These are phyloP conservation scores for Mycosphaerella sp. DNA, from an alignment of 2,329 filamentous ascomycete genomes.

Conservation along the genomic window DNA sequence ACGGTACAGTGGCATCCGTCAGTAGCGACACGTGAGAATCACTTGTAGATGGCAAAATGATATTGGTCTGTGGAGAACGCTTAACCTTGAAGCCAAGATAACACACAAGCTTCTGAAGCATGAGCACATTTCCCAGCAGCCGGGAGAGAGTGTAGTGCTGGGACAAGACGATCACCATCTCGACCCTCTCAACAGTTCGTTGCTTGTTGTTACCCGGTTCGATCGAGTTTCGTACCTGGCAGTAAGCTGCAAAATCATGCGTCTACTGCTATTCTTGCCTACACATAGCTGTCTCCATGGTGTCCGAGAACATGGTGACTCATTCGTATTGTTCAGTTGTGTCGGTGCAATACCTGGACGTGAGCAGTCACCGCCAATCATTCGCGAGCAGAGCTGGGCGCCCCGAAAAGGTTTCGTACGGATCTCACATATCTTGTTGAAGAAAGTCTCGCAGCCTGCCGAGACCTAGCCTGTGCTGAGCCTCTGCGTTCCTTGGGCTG, in stretches of 20 bases:
- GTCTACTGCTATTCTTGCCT: neutral
- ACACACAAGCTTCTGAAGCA: too few species aligned
- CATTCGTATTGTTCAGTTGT: too few species aligned
- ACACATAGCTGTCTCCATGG: neutral
- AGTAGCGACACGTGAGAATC: too few species aligned
- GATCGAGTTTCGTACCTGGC: neutral
- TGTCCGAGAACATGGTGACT: too few species aligned
- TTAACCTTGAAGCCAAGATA: too few species aligned
- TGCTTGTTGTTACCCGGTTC: neutral
- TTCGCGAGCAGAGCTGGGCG: neutral
- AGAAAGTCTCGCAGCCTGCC: neutral
- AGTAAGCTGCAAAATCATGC: neutral
- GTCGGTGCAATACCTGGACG: too few species aligned
- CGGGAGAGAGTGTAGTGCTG: too few species aligned
- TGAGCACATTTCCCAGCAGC: too few species aligned
- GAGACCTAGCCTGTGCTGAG: neutral
- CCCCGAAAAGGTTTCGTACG: neutral
- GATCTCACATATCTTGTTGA: neutral
- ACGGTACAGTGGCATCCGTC: too few species aligned
- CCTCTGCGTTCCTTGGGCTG: neutral
- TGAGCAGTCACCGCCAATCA: too few species aligned
- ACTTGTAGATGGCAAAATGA: too few species aligned
- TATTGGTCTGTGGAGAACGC: too few species aligned
- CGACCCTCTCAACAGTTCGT: neutral
- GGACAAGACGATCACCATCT: neutral